These are phyloP conservation scores for Jatropha multifida DNA, from an alignment of 441 rosid genomes.

Conservation along the genomic window DNA sequence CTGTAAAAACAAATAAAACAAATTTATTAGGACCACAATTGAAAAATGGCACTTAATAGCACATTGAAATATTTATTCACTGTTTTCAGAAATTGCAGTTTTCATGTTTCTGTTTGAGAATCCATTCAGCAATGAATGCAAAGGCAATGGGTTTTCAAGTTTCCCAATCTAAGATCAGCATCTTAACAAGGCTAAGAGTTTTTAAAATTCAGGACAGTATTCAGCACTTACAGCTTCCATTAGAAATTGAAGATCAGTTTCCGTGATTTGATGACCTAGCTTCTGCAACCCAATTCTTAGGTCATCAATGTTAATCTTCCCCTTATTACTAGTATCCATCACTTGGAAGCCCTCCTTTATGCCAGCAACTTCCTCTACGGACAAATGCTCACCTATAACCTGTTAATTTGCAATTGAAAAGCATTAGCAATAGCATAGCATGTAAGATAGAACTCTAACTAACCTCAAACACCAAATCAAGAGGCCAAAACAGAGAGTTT, in stretches of 20 bases:
- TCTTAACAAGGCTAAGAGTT: background rate
- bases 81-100: background rate
- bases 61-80: background rate
- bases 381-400: constrained; percentile 94
- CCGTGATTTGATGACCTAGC: constrained; percentile 75
- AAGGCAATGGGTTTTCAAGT: background rate
- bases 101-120: background rate
- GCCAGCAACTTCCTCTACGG: constrained; percentile 91
- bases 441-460: background rate
- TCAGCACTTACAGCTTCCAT: constrained; percentile 79
- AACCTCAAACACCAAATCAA: background rate
- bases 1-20: constrained; percentile 31
- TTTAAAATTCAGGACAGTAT: background rate
- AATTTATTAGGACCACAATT: background rate
- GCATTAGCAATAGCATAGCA: background rate
- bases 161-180: background rate
- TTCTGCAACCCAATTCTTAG: constrained; percentile 73
- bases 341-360: constrained; percentile 79
- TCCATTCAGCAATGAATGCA: background rate
- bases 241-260: constrained; percentile 74
- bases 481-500: background rate
- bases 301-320: constrained; percentile 81
- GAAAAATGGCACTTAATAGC: background rate
- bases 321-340: constrained; percentile 77
- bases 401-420: constrained; percentile 27